Percentiles rank a stretch among this genome's conserved stretches.
Evolutionary conservation across 2,329 filamentous ascomycete genomes (phyloP).

Genomic region (Metarhizium anisopliae): DNA sequence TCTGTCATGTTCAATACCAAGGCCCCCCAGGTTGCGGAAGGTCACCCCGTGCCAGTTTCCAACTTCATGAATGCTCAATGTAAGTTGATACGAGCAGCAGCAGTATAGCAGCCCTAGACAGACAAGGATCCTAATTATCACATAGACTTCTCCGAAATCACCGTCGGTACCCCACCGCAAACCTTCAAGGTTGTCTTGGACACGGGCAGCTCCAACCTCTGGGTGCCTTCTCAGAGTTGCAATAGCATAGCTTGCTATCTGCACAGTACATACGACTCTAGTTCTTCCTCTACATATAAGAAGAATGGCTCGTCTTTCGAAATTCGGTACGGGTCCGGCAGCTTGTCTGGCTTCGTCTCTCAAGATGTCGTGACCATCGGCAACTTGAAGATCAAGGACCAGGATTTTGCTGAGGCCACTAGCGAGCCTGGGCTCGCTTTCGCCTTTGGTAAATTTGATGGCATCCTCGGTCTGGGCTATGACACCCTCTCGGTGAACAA

Average conservation of each 20-base stretch:
- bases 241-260: constrained; percentile 96
- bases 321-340: constrained; percentile 93
- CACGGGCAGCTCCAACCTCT: constrained; percentile 97
- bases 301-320: constrained; percentile 87
- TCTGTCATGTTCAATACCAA: constrained; percentile 75
- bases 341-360: constrained; percentile 87
- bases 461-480: constrained; percentile 89
- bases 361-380: constrained; percentile 81
- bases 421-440: constrained; percentile 94
- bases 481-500: constrained; percentile 96
- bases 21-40: constrained; percentile 53
- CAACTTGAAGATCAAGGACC: constrained; percentile 77
- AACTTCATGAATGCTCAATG: constrained; percentile 99
- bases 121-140: neutral
- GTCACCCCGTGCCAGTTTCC: constrained; percentile 79
- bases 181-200: constrained; percentile 97
- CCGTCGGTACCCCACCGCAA: constrained; percentile 85
- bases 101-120: neutral
- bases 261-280: constrained; percentile 93
- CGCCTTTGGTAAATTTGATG: constrained; percentile 94
- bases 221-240: constrained; percentile 88
- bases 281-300: constrained; percentile 81
- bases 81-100: constrained; percentile 37
- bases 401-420: constrained; percentile 95
- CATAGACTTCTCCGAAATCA: constrained; percentile 92